These are phyloP conservation scores for Mycena latifolia DNA, from an alignment of 768 basidiomycete genomes.

Conservation along the genomic window DNA sequence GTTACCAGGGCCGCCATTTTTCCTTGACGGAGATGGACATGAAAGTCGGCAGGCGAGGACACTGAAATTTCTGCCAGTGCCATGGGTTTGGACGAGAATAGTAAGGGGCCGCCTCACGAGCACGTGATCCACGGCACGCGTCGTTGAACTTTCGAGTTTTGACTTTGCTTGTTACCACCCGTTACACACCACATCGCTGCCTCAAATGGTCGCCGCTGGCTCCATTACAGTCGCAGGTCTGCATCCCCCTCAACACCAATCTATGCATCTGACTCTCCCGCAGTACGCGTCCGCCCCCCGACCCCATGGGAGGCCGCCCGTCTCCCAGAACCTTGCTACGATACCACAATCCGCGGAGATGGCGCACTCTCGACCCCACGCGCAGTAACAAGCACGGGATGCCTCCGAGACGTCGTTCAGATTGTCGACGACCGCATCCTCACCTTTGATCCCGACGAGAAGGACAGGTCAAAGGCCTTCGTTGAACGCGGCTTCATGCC, in stretches of 20 bases:
- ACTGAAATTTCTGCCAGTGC: slow-evolving; percentile 41
- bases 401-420: slow-evolving; percentile 84
- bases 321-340: slow-evolving; percentile 81
- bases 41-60: slow-evolving; percentile 88
- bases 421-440: slow-evolving; percentile 95
- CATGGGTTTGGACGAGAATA: not conserved
- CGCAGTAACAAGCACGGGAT: slow-evolving; percentile 65
- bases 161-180: no score
- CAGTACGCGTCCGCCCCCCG: slow-evolving; percentile 94
- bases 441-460: slow-evolving; percentile 96
- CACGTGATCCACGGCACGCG: slow-evolving; percentile 40
- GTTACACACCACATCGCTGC: not conserved
- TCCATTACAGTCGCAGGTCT: slow-evolving; percentile 90
- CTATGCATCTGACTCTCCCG: slow-evolving; percentile 30
- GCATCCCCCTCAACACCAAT: slow-evolving; percentile 37
- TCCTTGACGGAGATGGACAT: slow-evolving; percentile 96
- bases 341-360: slow-evolving; percentile 82
- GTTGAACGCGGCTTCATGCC: slow-evolving; percentile 88
- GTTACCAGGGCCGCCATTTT: slow-evolving; percentile 84
- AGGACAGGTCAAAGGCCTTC: slow-evolving; percentile 83
- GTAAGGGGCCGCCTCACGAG: slow-evolving; percentile 31
- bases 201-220: slow-evolving; percentile 85
- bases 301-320: slow-evolving; percentile 87
- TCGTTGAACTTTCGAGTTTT: no score
- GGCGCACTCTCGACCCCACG: slow-evolving; percentile 83